Percentiles rank a stretch among this genome's conserved stretches.
Conservation (phyloP, 768 basidiomycete species). For the Tricholoma matsutake region DNA sequence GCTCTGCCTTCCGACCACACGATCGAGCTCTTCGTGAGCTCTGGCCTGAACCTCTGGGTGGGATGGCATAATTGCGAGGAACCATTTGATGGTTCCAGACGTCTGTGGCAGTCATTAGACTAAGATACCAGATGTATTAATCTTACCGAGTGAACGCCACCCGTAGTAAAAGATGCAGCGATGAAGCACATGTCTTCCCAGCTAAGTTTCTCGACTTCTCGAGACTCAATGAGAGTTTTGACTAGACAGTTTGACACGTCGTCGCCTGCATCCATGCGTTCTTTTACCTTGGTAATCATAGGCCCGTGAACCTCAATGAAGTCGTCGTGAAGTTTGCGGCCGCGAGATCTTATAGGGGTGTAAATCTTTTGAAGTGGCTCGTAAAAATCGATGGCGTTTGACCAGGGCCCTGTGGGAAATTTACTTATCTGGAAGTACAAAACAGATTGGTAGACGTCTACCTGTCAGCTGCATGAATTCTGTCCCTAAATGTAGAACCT, state of each 20-base stretch:
- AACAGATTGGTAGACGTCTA: background rate
- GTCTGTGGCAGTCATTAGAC: constrained; percentile 18
- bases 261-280: constrained; percentile 32
- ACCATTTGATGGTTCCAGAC: constrained; percentile 34
- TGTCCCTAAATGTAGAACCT: constrained; percentile 32
- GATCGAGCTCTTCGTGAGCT: constrained; percentile 30
- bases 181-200: constrained; percentile 38
- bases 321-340: constrained; percentile 33
- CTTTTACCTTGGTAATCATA: constrained; percentile 35
- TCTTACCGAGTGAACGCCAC: constrained; percentile 39
- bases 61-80: constrained; percentile 32
- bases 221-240: constrained; percentile 33
- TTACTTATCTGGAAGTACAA: constrained; percentile 21
- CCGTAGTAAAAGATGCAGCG: constrained; percentile 38
- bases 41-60: constrained; percentile 24
- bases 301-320: constrained; percentile 34
- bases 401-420: constrained; percentile 34
- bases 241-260: constrained; percentile 41
- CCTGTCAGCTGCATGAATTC: constrained; percentile 41
- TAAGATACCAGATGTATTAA: background rate
- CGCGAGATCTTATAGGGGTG: constrained; percentile 33
- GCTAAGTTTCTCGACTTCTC: constrained; percentile 34
- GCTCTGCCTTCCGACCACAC: constrained; percentile 25
- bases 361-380: constrained; percentile 38
- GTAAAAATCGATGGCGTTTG: constrained; percentile 44